Percentiles rank a stretch among this genome's conserved stretches.
These are phyloP conservation scores for Entoloma clypeatum DNA, from an alignment of 1,284 basidiomycete species.

Conservation along the genomic window DNA sequence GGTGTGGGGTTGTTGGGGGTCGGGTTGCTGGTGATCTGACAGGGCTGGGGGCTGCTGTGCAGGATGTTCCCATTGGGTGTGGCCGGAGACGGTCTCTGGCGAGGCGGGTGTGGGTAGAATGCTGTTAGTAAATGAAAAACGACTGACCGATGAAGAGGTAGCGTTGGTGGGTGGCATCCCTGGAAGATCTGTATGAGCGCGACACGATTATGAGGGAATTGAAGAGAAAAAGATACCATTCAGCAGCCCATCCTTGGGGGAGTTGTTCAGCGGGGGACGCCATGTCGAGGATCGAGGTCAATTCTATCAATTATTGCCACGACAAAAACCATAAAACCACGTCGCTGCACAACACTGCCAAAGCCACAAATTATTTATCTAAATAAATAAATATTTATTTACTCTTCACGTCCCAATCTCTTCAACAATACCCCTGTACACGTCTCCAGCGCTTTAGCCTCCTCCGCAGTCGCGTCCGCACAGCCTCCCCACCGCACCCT, in stretches of 20 bases:
- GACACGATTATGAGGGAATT: slow-evolving; percentile 5
- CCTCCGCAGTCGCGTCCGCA: slow-evolving; percentile 76
- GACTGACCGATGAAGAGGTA: slow-evolving; percentile 75
- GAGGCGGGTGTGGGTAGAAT: slow-evolving; percentile 8
- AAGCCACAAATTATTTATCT: no score
- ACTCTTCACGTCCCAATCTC: no score
- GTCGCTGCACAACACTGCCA: slow-evolving; percentile 18
- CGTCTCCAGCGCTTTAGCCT: slow-evolving; percentile 65
- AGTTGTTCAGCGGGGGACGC: slow-evolving; percentile 68
- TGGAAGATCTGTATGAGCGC: slow-evolving; percentile 31
- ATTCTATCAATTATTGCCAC: no score
- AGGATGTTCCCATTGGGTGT: slow-evolving; percentile 49
- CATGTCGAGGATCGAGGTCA: slow-evolving; percentile 38
- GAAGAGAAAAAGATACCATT: slow-evolving; percentile 60
- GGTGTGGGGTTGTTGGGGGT: slow-evolving; percentile 37
- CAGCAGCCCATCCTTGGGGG: slow-evolving; percentile 85
- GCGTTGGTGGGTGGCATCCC: slow-evolving; percentile 78
- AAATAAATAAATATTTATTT: no score
- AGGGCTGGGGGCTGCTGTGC: slow-evolving; percentile 33
- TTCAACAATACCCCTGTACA: slow-evolving; percentile 76
- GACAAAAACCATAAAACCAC: slow-evolving; percentile 16
- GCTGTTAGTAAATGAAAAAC: slow-evolving; percentile 3
- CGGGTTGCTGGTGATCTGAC: slow-evolving; percentile 37
- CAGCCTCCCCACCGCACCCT: slow-evolving; percentile 94
- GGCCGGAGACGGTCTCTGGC: slow-evolving; percentile 45